Base-by-base conservation (phyloP, 208 protist species). In the Trypanosoma cruzi region DNA sequence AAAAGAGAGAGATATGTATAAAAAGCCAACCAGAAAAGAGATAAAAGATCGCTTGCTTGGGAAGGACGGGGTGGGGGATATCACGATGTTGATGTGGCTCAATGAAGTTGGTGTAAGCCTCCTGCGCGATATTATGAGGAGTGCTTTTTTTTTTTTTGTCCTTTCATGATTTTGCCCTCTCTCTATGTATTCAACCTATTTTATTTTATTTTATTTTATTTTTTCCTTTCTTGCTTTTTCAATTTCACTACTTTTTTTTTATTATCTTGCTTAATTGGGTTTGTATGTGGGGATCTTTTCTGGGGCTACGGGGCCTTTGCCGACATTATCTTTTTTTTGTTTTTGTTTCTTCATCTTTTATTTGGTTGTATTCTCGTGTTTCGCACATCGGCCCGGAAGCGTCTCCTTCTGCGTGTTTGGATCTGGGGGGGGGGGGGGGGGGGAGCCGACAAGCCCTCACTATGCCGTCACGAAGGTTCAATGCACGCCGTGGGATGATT, bases 391-490 rank as follows among this genome's bases (percentile, higher is more conserved):
- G 18, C 1, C 18, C 8, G 40, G 40, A 44, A 44, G 40, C 73
- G 68, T 20, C 56, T 52, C 67, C 58, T 65, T 16, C 57, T 48
- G 63, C 57, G 29, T 48, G 58, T 61, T 68, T 24, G 37, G 11
- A 2, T 49, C 16, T n/a, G 10, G 4, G 36, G 16, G 49, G 2
- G 7, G 16, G 40, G 6, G 14, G 28, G 7, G 5, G 37, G 26
- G 46, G 18, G 46, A 32, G 44, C 44, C 16, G 44, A 49, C 3
- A 20, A 4, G 28, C 34, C 31, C 0, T 56, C 22, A 36, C 20
- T 7, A 29, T 53, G 50, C 31, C 11, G 54, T 20, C 29, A 0
- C 50, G 37, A 1, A 48, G 36, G 32, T 29, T 29, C n/a, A 24
- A 28, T 57, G 53, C 53, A 36, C 16, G 53, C 7, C 29, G 53